Conservation (phyloP, 2,329 filamentous ascomycete genomes). For the Ophiostoma australiae region DNA sequence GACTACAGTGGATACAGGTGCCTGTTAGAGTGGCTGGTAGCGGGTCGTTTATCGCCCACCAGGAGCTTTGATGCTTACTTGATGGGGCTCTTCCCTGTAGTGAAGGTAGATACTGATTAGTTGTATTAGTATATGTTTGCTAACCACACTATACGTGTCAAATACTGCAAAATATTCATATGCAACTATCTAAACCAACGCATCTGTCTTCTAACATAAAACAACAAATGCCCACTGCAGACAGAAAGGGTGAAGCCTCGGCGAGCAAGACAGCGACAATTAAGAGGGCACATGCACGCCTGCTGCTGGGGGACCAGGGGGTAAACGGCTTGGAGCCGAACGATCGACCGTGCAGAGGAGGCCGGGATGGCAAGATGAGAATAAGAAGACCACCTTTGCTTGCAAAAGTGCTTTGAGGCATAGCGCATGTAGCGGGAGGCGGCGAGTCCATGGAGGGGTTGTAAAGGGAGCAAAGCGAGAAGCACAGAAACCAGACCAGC, state of each 20-base stretch:
- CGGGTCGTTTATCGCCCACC: not conserved
- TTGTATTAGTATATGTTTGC: not conserved
- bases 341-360: not conserved
- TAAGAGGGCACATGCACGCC: not conserved
- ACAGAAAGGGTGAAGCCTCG: not conserved
- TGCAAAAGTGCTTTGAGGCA: not conserved
- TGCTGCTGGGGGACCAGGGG: too few species aligned
- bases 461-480: not conserved
- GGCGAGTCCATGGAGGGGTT: not conserved
- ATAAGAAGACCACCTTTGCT: not conserved
- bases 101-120: not conserved
- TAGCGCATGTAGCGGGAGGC: not conserved
- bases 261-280: not conserved
- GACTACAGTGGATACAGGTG: not conserved
- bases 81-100: not conserved
- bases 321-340: too few species aligned
- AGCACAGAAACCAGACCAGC: not conserved
- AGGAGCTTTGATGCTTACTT: not conserved
- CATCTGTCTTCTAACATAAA: not conserved
- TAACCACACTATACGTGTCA: not conserved
- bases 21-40: not conserved
- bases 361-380: not conserved
- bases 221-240: not conserved
- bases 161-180: not conserved
- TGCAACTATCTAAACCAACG: conserved; percentile 1